Base-by-base conservation (phyloP, 2,329 filamentous ascomycete genomes). In the Xylaria sp. region DNA sequence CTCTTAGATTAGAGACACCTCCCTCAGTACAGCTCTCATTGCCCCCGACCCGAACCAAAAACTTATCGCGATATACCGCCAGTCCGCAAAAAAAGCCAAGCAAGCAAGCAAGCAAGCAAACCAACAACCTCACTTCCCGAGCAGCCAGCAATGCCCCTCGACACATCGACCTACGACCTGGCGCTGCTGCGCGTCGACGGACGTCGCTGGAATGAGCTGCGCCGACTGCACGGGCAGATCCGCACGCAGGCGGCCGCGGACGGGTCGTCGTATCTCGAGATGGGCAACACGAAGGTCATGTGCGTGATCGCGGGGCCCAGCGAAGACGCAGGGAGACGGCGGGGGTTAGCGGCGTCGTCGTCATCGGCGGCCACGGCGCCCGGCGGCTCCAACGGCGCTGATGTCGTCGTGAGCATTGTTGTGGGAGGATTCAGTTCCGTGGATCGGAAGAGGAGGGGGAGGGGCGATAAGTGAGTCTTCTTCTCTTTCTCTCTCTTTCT, bases 221-320 rank as follows among this genome's bases (percentile, higher is more conserved):
- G 96, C 31, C 90, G 93, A 7, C 87, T 97, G 57, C 89, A 93
- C 76, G 95, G 92, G 54, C 92, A 96, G 80, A 94, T 99, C 77
- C 92, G 91, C 69, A 97, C 94, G 1, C 96, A 97, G 80, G 91
- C 94, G 67, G 91, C 94, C 56, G 94, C 94, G 62, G 96, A 98
- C 74, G 96, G 96, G 39, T 97, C 92, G 50, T 93, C 91, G 68
- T 97, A 97, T 80, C 89, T 98, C 66, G 93, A 97, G 78, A 97
- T 97, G 90, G 96, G 96, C 74, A 97, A 98, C 81, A 99, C 96
- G 25, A 96, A 97, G 78, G 91, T 99, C 73, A 92, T 98, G 81
- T 97, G 95, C 81, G 93, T 94, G 27, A 90, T 99, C 54, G 89
- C 90, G 1, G 96, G 96, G 0, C 96, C 96, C 0, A 89, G 87